Evolutionary conservation across 2,329 filamentous ascomycete species (phyloP).

Genomic region (Cadophora sp.): DNA sequence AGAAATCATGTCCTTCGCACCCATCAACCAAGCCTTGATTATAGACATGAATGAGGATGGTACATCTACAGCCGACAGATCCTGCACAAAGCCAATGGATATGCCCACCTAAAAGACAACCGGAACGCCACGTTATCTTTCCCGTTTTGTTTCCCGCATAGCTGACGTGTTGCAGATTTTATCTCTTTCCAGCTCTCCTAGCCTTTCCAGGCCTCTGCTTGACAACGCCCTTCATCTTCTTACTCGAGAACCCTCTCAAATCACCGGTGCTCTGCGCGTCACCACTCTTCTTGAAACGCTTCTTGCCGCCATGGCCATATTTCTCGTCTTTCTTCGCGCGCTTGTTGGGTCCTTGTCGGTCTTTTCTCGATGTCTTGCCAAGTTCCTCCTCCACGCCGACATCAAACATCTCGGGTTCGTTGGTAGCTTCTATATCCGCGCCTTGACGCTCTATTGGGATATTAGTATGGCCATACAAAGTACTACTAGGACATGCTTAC

Average conservation of each 20-base stretch:
- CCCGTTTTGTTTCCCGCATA: constrained; percentile 17
- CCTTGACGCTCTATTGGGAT: constrained; percentile 77
- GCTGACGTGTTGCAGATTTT: not conserved
- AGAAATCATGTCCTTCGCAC: not conserved
- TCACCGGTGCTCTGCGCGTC: constrained; percentile 86
- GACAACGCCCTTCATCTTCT: constrained; percentile 79
- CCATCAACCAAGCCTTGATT: not conserved
- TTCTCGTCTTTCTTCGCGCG: constrained; percentile 94
- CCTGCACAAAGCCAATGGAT: not conserved
- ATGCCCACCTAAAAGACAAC: constrained; percentile 10
- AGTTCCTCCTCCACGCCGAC: constrained; percentile 73
- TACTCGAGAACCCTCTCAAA: constrained; percentile 78
- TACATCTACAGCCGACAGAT: constrained; percentile 19
- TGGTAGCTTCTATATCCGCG: constrained; percentile 60
- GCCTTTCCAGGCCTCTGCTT: constrained; percentile 57
- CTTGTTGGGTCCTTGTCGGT: constrained; percentile 67
- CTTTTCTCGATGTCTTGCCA: constrained; percentile 49
- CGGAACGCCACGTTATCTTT: constrained; percentile 16
- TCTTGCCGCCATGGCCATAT: constrained; percentile 96
- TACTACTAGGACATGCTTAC: constrained; percentile 60
- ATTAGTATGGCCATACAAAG: constrained; percentile 35
- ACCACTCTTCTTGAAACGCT: constrained; percentile 87
- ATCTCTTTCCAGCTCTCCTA: constrained; percentile 44
- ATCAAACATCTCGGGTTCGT: constrained; percentile 90
- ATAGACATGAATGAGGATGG: constrained; percentile 11